These are phyloP conservation scores for Saccharum spontaneum DNA, from an alignment of 176 grass and related monocot genomes.

Conservation along the genomic window DNA sequence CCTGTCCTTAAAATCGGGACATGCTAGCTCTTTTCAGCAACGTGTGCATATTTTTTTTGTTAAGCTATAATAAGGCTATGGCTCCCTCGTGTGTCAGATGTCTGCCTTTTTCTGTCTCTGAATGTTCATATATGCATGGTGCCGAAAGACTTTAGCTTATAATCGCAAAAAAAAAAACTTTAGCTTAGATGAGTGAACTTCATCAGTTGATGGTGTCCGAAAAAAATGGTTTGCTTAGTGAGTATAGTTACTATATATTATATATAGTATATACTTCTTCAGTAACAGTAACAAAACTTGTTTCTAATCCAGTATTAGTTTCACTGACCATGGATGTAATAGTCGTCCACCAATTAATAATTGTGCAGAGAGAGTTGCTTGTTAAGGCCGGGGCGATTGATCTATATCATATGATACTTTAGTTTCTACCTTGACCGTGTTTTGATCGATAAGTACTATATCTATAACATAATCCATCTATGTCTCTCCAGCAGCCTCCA, in stretches of 20 bases:
- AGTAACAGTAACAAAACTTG: no score
- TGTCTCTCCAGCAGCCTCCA: conserved; percentile 10
- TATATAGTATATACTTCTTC: background rate
- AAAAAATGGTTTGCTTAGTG: background rate
- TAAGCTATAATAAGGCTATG: background rate
- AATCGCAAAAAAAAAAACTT: background rate
- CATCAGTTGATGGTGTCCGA: background rate
- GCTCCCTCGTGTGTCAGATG: conserved; percentile 36
- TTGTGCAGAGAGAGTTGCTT: no score
- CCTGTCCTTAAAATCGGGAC: conserved; percentile 42
- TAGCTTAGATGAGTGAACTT: background rate
- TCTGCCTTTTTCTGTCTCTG: background rate
- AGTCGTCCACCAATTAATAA: background rate
- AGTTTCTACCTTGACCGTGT: background rate
- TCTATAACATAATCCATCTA: background rate
- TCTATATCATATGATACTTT: background rate
- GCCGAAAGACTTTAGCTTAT: background rate
- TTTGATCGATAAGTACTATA: background rate
- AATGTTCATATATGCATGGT: background rate
- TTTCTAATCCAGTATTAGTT: no score
- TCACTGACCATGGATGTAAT: no score
- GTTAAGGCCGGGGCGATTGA: no score
- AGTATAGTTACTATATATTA: background rate
- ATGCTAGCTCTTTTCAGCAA: conserved; percentile 5
- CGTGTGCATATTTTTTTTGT: background rate